Base-by-base conservation (phyloP, 2,329 filamentous ascomycete genomes). In the Juglanconis sp. region DNA sequence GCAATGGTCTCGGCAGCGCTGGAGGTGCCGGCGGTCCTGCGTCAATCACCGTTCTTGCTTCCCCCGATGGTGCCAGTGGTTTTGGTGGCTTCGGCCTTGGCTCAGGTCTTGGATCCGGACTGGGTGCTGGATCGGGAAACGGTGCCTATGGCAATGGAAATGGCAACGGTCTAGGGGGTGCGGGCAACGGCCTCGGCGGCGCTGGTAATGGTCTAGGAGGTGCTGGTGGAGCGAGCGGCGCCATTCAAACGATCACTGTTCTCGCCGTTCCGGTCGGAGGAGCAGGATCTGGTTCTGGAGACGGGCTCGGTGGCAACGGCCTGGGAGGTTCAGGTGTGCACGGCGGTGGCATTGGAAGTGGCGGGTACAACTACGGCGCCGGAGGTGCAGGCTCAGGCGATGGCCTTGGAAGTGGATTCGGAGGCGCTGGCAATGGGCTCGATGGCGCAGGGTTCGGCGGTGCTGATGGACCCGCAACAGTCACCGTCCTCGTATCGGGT, bases 41-140 rank as follows among this genome's bases (percentile, higher is more conserved):
- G 5, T 53, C 61, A 11, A 53, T 59, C 54, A 61, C 53, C 13
- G 59, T 61, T 13, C 59, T 61, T 46, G 59, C 58, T 42, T 57
- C 56, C 35, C 35, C 60, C 9, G 40, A n/a, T 48, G 56, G 53
- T 31, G 50, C 48, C 31, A 63, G 53, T 15, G 60, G 63, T 10
- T 17, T 10, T 34, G 60, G 60, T 3, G 17, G 24, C 46, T 47
- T 3, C 44, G 55, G 36, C 24, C 42, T 52, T 47, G 53, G 60
- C 10, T 30, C 49, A 44, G 57, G 53, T 6, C 53, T 50, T 31
- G 56, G 53, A 31, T 24, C 24, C 24, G 24, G 24, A 24, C 24
- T 2, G 24, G 24, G 24, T 2, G 24, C 24, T 24, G 24, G 24
- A 24, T 24, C 24, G 24, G 24, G 24, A 24, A 51, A 51, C 6